Evolutionary conservation across 2,329 filamentous ascomycete species (phyloP).

Genomic region (Colletotrichum tamarilloi): DNA sequence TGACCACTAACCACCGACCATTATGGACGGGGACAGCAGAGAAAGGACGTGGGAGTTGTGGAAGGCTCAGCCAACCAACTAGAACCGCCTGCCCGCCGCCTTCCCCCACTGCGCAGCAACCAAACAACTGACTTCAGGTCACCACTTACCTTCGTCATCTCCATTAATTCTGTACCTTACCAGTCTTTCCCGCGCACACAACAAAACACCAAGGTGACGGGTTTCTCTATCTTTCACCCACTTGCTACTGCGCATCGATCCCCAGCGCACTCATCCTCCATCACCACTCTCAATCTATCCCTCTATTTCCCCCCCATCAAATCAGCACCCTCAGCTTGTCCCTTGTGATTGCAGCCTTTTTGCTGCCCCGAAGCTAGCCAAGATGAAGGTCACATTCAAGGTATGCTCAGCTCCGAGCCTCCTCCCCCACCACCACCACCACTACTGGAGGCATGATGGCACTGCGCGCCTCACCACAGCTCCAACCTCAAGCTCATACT

Average conservation of each 20-base stretch:
- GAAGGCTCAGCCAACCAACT: conserved; percentile 33
- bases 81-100: conserved; percentile 11
- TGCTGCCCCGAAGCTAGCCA: conserved; percentile 53
- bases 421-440: background rate
- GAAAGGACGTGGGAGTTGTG: background rate
- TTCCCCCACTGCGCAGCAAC: conserved; percentile 30
- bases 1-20: conserved; percentile 2
- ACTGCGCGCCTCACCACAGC: background rate
- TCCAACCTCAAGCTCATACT: conserved; percentile 21
- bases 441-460: background rate
- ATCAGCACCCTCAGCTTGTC: background rate
- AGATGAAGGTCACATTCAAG: conserved; percentile 77
- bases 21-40: background rate
- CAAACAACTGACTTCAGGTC: conserved; percentile 37
- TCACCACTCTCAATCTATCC: background rate
- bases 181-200: conserved; percentile 31
- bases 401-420: conserved; percentile 50
- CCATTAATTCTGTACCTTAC: conserved; percentile 34
- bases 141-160: conserved; percentile 36
- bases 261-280: conserved; percentile 3
- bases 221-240: conserved; percentile 29
- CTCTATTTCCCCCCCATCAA: background rate
- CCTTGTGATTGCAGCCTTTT: conserved; percentile 37
- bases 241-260: conserved; percentile 17
- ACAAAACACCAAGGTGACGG: conserved; percentile 28